Evolutionary conservation across 371 early-diverging fungal genomes (phyloP).

Genomic region (Mortierella sp.): DNA sequence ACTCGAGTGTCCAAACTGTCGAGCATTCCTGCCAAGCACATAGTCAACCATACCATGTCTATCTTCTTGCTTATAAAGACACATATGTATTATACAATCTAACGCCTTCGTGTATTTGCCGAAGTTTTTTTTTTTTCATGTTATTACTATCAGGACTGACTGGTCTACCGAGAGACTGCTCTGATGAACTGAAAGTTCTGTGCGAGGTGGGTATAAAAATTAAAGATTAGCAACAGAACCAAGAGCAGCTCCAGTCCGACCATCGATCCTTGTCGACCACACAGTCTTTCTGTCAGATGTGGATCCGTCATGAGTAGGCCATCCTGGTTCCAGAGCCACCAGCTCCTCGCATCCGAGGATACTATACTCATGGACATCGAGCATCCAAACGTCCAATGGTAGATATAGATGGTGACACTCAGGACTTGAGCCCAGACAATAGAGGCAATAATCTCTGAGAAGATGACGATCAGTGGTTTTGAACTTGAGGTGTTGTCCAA

Average conservation of each 20-base stretch:
- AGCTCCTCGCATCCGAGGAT: neutral
- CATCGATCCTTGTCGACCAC: slow-evolving; percentile 46
- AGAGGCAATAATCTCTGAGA: slow-evolving; percentile 43
- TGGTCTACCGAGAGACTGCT: slow-evolving; percentile 15
- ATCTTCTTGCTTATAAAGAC: no score
- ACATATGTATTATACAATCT: no score
- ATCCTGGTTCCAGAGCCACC: slow-evolving; percentile 21
- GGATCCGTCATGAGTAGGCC: slow-evolving; percentile 4
- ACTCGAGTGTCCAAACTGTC: slow-evolving; percentile 81
- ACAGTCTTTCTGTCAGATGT: slow-evolving; percentile 15
- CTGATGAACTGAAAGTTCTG: slow-evolving; percentile 46
- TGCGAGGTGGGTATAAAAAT: slow-evolving; percentile 51
- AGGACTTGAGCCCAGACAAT: slow-evolving; percentile 50
- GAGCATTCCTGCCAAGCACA: slow-evolving; percentile 67
- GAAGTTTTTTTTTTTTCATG: neutral
- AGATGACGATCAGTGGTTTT: slow-evolving; percentile 42
- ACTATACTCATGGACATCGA: slow-evolving; percentile 4
- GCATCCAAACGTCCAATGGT: slow-evolving; percentile 45
- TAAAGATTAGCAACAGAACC: slow-evolving; percentile 40
- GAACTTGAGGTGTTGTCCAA: slow-evolving; percentile 37
- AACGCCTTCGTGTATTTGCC: no score
- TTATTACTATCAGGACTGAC: neutral
- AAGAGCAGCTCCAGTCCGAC: slow-evolving; percentile 40
- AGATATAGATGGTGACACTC: slow-evolving; percentile 38
- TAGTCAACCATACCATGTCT: neutral